Evolutionary conservation across 106 monocot genomes (phyloP).

Genomic region (Alisma plantagoaquatica): DNA sequence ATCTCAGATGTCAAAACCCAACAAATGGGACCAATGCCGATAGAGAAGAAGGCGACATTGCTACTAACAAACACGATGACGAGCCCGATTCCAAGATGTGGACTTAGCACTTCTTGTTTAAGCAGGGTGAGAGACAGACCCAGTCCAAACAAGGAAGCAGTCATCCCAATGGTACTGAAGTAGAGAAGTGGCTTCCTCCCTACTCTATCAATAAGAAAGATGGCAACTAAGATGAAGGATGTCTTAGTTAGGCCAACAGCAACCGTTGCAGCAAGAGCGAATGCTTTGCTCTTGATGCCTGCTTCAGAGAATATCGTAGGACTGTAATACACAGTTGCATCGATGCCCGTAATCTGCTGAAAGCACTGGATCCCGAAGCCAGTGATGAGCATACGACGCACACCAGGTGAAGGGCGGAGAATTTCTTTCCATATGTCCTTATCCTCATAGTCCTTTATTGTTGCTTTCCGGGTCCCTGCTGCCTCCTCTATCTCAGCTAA

Average conservation of each 20-base stretch:
- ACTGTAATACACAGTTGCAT: conserved; percentile 93
- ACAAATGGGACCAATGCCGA: conserved; percentile 78
- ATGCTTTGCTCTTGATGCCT: conserved; percentile 48
- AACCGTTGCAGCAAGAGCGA: conserved; percentile 79
- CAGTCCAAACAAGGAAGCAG: conserved; percentile 48
- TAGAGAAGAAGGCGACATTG: conserved; percentile 90
- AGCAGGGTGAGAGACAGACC: conserved; percentile 35
- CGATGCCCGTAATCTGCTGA: conserved; percentile 94
- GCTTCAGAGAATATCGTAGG: conserved; percentile 81
- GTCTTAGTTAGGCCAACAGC: conserved; percentile 93
- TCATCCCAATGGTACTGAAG: conserved; percentile 91
- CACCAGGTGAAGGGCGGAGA: conserved; percentile 47
- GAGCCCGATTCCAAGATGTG: conserved; percentile 26
- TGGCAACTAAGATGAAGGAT: conserved; percentile 79
- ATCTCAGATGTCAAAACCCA: conserved; percentile 91
- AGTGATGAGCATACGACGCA: conserved; percentile 70
- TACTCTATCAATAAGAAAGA: conserved; percentile 71
- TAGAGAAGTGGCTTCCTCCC: conserved; percentile 84
- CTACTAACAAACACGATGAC: conserved; percentile 66
- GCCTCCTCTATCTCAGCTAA: conserved; percentile 67
- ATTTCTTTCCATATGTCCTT: conserved; percentile 66
- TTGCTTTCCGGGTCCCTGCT: conserved; percentile 16
- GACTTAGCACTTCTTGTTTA: conserved; percentile 23
- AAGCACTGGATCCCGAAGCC: conserved; percentile 91
- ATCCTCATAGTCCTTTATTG: conserved; percentile 22